Evolutionary conservation across 805 yeast species (phyloP).

Genomic region (Aciculoconidium aculeatum): DNA sequence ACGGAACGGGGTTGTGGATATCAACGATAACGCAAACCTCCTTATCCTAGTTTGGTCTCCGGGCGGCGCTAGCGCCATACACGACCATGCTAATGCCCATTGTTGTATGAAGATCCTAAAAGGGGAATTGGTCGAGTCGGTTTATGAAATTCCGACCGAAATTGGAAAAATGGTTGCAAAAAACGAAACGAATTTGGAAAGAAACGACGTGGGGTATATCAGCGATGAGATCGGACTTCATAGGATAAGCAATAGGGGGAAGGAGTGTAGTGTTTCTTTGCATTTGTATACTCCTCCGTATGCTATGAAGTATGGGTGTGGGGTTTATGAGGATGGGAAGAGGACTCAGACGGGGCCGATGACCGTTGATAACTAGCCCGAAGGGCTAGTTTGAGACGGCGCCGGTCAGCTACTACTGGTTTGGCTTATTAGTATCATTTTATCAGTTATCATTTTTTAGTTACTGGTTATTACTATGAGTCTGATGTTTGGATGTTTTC

Average conservation of each 20-base stretch:
- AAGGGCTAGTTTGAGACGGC: too few relatives aligned
- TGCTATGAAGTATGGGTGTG: conserved; percentile 55
- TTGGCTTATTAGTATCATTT: too few relatives aligned
- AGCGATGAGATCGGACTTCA: conserved; percentile 63
- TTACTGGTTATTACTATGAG: too few relatives aligned
- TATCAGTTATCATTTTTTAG: too few relatives aligned
- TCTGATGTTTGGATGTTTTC: too few relatives aligned
- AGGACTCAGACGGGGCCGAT: too few relatives aligned
- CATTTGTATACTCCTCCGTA: conserved; percentile 77
- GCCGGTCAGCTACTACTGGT: too few relatives aligned
- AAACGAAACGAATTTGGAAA: conserved; percentile 21
- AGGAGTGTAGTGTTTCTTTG: conserved; percentile 49
- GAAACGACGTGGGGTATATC: conserved; percentile 57
- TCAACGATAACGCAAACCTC: conserved; percentile 66
- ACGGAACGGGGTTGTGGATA: conserved; percentile 68
- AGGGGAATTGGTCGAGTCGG: conserved; percentile 53
- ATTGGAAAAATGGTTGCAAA: conserved; percentile 19
- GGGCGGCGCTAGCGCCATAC: conserved; percentile 56
- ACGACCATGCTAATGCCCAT: conserved; percentile 73
- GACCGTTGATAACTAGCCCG: too few relatives aligned
- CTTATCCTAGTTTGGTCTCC: conserved; percentile 69
- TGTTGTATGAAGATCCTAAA: conserved; percentile 66
- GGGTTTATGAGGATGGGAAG: conserved; percentile 42
- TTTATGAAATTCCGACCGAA: conserved; percentile 45
- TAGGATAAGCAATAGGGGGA: conserved; percentile 46